phyloP scores from a whole-genome alignment of 495 filamentous ascomycete genomes.

The Penicillium ucsense region DNA sequence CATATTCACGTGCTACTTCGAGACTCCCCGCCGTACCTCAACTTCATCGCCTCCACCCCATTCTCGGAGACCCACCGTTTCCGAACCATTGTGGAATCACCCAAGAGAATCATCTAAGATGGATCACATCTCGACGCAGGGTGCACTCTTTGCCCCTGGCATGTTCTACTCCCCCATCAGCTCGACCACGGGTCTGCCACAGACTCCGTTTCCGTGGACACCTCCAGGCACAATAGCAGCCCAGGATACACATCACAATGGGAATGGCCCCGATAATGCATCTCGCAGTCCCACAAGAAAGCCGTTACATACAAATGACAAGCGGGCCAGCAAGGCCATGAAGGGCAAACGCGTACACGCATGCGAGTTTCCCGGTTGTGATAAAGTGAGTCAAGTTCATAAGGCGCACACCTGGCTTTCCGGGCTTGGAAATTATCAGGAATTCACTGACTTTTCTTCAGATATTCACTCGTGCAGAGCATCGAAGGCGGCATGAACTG shows the following conservation, averaged over 20 bases:
- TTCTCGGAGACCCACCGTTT: too few species aligned
- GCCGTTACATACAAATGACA: conserved; percentile 47
- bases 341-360: conserved; percentile 73
- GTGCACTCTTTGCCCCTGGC: too few species aligned
- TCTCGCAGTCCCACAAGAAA: conserved; percentile 24
- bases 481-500: conserved; percentile 27
- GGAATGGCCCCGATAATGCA: background rate
- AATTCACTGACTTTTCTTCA: conserved; percentile 46
- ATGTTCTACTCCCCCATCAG: too few species aligned
- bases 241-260: background rate
- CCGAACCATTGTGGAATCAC: too few species aligned
- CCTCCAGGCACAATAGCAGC: too few species aligned
- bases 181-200: too few species aligned
- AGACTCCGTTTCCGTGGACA: too few species aligned
- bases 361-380: conserved; percentile 50
- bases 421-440: conserved; percentile 28
- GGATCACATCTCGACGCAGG: too few species aligned
- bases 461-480: conserved; percentile 78
- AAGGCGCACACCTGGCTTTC: conserved; percentile 39
- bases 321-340: conserved; percentile 70
- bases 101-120: too few species aligned
- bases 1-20: too few species aligned
- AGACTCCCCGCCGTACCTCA: too few species aligned
- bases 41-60: too few species aligned
- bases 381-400: conserved; percentile 41